Percentiles rank a stretch among this genome's conserved stretches.
These are phyloP conservation scores for Ceratobasidium sp. DNA, from an alignment of 1,284 basidiomycete species.

Conservation along the genomic window DNA sequence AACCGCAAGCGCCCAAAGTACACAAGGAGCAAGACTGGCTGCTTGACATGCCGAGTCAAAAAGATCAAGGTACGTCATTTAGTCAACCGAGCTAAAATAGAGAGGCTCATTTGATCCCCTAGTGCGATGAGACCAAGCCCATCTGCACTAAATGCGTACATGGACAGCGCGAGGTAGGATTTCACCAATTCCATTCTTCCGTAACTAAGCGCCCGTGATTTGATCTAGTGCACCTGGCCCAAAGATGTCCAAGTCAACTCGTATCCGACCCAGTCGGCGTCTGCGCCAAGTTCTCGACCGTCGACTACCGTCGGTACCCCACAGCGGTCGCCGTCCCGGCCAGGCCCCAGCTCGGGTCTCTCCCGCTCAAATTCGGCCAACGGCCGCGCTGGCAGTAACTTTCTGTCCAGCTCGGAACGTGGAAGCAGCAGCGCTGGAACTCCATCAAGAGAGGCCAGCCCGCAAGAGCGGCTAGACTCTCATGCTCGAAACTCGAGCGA, in stretches of 20 bases:
- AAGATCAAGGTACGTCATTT: constrained; percentile 79
- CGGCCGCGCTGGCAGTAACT: constrained; percentile 41
- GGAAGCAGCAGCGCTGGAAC: constrained; percentile 43
- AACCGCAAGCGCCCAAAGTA: constrained; percentile 83
- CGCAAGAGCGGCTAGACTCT: constrained; percentile 35
- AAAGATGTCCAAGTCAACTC: constrained; percentile 62
- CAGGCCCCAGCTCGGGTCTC: constrained; percentile 36
- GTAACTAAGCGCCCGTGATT: constrained; percentile 33
- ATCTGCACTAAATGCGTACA: constrained; percentile 82
- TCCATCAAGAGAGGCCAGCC: constrained; percentile 45
- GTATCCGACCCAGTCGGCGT: constrained; percentile 48
- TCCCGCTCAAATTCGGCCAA: constrained; percentile 43
- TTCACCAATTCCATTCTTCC: constrained; percentile 42
- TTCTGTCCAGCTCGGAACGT: constrained; percentile 41
- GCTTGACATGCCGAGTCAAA: constrained; percentile 84
- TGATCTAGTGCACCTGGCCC: constrained; percentile 80
- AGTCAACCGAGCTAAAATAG: constrained; percentile 7
- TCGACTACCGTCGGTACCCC: constrained; percentile 46
- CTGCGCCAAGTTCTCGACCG: constrained; percentile 46
- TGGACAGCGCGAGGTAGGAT: constrained; percentile 77
- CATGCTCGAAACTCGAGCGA: constrained; percentile 40
- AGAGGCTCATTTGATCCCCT: constrained; percentile 28
- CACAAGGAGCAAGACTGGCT: constrained; percentile 86
- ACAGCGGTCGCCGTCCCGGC: constrained; percentile 42
- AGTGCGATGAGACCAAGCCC: constrained; percentile 88